Conservation (phyloP, 495 filamentous ascomycete genomes). For the Choiromyces venosus region DNA sequence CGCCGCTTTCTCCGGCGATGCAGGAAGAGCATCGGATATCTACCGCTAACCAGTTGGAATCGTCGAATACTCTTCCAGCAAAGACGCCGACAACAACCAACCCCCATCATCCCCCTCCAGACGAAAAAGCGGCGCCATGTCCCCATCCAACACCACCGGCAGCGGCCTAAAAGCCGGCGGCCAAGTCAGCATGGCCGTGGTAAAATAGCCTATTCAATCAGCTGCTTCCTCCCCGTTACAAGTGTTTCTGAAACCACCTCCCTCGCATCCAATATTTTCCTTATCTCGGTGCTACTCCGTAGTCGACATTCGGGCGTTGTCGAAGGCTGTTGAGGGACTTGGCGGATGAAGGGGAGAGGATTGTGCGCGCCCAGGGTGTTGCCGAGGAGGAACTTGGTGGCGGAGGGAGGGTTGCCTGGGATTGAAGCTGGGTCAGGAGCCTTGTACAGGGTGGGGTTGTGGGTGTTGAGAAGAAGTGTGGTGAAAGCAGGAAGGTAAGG, state of each 20-base stretch:
- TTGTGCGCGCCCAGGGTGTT: conserved; percentile 57
- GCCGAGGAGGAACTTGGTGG: conserved; percentile 31
- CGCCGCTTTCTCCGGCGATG: conserved; percentile 89
- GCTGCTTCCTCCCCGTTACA: conserved; percentile 85
- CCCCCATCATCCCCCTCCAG: no score
- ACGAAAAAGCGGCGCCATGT: conserved; percentile 14
- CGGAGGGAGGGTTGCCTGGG: conserved; percentile 56
- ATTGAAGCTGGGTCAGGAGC: conserved; percentile 69
- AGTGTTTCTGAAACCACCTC: no score
- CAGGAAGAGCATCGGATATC: conserved; percentile 85
- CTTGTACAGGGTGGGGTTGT: conserved; percentile 83
- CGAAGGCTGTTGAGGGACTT: conserved; percentile 86
- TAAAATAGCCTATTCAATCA: conserved; percentile 93
- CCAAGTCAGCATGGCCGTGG: conserved; percentile 79
- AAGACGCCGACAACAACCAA: conserved; percentile 14
- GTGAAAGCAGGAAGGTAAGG: conserved; percentile 78
- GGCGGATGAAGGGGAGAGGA: conserved; percentile 76
- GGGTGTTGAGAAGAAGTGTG: no score
- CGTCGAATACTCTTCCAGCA: conserved; percentile 64
- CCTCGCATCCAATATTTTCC: conserved; percentile 72
- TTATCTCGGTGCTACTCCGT: conserved; percentile 70
- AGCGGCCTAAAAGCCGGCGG: conserved; percentile 46
- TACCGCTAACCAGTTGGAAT: conserved; percentile 92
- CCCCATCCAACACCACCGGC: conserved; percentile 27
- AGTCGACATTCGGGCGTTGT: conserved; percentile 73